phyloP scores from a whole-genome alignment of 1,139 yeast genomes.

The Geotrichum phurueaensis region DNA sequence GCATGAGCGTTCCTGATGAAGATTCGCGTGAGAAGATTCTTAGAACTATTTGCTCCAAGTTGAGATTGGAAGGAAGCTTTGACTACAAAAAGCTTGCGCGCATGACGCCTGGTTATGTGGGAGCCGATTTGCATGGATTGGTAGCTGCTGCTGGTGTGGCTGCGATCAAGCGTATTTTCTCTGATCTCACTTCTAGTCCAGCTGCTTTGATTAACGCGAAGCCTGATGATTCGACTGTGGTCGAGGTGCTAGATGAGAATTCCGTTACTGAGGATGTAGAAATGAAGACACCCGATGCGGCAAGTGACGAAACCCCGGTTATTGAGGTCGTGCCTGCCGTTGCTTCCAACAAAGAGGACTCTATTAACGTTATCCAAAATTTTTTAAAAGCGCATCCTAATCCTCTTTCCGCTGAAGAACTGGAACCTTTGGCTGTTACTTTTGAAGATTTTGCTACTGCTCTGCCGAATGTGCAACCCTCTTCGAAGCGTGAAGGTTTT shows the following conservation, averaged over 20 bases:
- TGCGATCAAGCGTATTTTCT: slow-evolving; percentile 85
- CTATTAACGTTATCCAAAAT: slow-evolving; percentile 60
- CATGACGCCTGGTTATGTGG: slow-evolving; percentile 95
- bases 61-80: slow-evolving; percentile 65
- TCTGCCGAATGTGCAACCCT: slow-evolving; percentile 90
- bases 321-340: neutral
- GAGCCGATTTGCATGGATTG: slow-evolving; percentile 91
- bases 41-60: slow-evolving; percentile 56
- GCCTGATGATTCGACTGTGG: slow-evolving; percentile 9
- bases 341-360: slow-evolving; percentile 27
- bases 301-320: neutral
- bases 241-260: slow-evolving; percentile 24
- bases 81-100: slow-evolving; percentile 75
- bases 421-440: slow-evolving; percentile 66
- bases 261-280: slow-evolving; percentile 17
- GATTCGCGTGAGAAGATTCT: slow-evolving; percentile 71
- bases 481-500: slow-evolving; percentile 96
- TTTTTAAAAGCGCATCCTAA: slow-evolving; percentile 72
- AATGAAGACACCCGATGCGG: slow-evolving; percentile 9
- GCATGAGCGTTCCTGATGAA: slow-evolving; percentile 88
- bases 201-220: slow-evolving; percentile 36
- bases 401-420: slow-evolving; percentile 68
- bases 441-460: slow-evolving; percentile 79
- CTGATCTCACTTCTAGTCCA: slow-evolving; percentile 30
- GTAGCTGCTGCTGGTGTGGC: slow-evolving; percentile 94